These are phyloP conservation scores for Fusarium hostae DNA, from an alignment of 2,329 filamentous ascomycete species.

Conservation along the genomic window DNA sequence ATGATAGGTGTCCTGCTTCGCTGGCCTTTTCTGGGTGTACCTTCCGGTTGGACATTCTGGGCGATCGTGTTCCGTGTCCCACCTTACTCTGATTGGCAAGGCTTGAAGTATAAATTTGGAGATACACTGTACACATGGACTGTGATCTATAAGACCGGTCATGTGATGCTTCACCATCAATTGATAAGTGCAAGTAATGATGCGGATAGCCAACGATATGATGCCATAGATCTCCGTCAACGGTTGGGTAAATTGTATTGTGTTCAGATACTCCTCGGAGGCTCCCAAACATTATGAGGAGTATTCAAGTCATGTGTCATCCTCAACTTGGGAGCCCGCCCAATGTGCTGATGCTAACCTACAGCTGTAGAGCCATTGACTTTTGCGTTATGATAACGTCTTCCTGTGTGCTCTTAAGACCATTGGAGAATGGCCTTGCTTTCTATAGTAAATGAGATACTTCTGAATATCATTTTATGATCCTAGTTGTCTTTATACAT, in stretches of 20 bases:
- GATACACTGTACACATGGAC: slow-evolving; percentile 30
- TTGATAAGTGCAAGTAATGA: background rate
- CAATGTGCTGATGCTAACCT: background rate
- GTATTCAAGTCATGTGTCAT: background rate
- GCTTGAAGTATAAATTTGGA: background rate
- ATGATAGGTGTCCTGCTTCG: slow-evolving; percentile 44
- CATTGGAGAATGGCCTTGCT: background rate
- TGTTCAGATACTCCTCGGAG: background rate
- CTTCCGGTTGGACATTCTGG: slow-evolving; percentile 35
- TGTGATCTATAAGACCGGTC: slow-evolving; percentile 39
- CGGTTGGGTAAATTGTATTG: too few relatives aligned
- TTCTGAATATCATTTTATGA: too few relatives aligned
- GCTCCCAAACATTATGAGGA: background rate
- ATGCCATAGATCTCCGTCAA: background rate
- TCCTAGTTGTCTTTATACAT: background rate
- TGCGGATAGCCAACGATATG: background rate
- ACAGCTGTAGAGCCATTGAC: background rate
- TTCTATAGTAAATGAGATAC: background rate
- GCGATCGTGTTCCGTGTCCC: slow-evolving; percentile 42
- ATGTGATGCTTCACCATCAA: slow-evolving; percentile 36
- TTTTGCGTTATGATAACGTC: background rate
- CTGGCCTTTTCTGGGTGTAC: slow-evolving; percentile 46
- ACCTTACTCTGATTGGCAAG: slow-evolving; percentile 44
- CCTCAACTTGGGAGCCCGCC: background rate
- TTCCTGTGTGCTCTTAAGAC: background rate